phyloP scores from a whole-genome alignment of 495 filamentous ascomycete genomes.

The Tuber calosporum region DNA sequence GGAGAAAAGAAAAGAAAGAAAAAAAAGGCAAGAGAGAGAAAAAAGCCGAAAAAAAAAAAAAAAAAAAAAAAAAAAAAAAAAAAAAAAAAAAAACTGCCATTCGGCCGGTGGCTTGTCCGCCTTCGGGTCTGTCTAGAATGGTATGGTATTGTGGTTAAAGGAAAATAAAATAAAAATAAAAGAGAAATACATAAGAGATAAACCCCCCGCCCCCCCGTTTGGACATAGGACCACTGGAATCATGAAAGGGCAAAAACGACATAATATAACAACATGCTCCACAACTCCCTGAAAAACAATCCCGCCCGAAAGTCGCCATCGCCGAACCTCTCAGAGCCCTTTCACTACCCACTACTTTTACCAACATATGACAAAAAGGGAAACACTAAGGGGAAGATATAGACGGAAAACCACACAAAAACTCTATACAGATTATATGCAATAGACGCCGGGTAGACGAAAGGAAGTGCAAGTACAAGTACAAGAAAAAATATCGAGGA shows the following conservation, averaged over 20 bases:
- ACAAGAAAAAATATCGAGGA: conserved; percentile 3
- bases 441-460: background rate
- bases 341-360: background rate
- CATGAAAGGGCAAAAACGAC: background rate
- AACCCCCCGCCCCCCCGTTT: background rate
- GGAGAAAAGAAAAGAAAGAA: background rate
- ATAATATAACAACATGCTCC: background rate
- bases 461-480: conserved; percentile 26
- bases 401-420: background rate
- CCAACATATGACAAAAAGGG: background rate
- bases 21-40: background rate
- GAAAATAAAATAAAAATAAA: background rate
- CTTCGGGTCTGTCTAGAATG: background rate
- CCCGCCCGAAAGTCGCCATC: background rate
- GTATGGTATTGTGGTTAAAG: background rate
- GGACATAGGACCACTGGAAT: background rate
- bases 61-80: too few relatives aligned
- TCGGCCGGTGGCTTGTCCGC: background rate
- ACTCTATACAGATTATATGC: conserved; percentile 1
- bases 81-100: background rate
- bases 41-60: too few relatives aligned
- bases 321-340: background rate
- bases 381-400: background rate
- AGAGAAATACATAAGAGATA: background rate
- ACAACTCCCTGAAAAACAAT: background rate